Percentiles rank a stretch among this genome's conserved stretches.
Evolutionary conservation across 345 rosid species (phyloP).

Genomic region (Luvunga scandens): DNA sequence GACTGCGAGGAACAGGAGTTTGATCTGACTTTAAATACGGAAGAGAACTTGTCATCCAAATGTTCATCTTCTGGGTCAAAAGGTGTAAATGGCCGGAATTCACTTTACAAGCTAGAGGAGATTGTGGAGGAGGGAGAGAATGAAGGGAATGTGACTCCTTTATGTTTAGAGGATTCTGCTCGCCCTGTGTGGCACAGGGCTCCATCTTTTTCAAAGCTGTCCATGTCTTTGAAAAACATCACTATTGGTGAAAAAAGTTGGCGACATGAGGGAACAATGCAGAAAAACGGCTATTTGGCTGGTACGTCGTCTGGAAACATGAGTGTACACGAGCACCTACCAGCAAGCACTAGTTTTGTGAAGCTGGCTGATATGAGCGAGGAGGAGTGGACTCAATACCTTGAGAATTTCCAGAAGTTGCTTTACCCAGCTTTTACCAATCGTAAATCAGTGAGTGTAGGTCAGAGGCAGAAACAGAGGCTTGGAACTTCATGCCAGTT

Average conservation of each 20-base stretch:
- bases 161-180: conserved; percentile 7
- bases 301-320: conserved; percentile 42
- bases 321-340: conserved; percentile 54
- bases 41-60: conserved; percentile 13
- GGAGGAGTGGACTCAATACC: conserved; percentile 49
- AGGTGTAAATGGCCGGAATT: conserved; percentile 23
- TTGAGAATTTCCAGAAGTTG: conserved; percentile 46
- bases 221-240: conserved; percentile 30
- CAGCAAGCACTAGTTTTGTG: conserved; percentile 47
- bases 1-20: conserved; percentile 36
- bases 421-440: conserved; percentile 36
- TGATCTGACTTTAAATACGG: conserved; percentile 17
- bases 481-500: conserved; percentile 68
- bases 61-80: conserved; percentile 16
- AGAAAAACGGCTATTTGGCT: conserved; percentile 37
- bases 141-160: conserved; percentile 12
- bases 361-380: conserved; percentile 52
- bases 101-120: conserved; percentile 41
- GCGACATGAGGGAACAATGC: conserved; percentile 23
- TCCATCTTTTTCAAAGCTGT: conserved; percentile 27
- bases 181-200: not conserved
- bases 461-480: conserved; percentile 57
- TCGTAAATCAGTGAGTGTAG: conserved; percentile 26
- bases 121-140: conserved; percentile 24
- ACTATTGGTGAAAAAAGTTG: conserved; percentile 29